A percentile compares a stretch with the other conserved stretches of the same genome.
Evolutionary conservation across 2,329 filamentous ascomycete genomes (phyloP).

Genomic region (Paecilomyces variotii): DNA sequence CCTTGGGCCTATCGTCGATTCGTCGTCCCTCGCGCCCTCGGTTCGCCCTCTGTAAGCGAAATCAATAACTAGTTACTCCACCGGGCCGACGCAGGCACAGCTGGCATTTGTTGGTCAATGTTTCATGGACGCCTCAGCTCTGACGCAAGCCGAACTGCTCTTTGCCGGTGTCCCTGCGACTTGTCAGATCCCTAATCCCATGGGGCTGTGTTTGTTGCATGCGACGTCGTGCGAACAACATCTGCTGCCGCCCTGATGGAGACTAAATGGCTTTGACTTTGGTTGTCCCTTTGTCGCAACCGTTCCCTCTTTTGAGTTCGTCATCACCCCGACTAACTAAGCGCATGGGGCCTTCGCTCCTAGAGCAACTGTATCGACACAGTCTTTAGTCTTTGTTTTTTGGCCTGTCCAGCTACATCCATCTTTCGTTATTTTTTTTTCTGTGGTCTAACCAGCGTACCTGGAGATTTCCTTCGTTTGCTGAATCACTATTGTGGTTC

Average conservation of each 20-base stretch:
- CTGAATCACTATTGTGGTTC: not conserved
- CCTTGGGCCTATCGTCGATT: not conserved
- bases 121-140: not conserved
- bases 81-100: not conserved
- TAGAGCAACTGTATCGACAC: not conserved
- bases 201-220: not conserved
- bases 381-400: not conserved
- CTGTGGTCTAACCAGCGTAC: not conserved
- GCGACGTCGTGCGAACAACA: not conserved
- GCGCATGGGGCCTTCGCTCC: not conserved
- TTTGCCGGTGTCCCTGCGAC: not conserved
- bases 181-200: not conserved
- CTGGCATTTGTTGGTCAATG: not conserved
- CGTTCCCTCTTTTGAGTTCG: not conserved
- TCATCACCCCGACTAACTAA: not conserved
- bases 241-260: not conserved
- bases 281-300: not conserved
- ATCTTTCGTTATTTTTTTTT: not conserved
- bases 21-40: not conserved
- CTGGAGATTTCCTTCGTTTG: not conserved
- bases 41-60: not conserved
- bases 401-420: not conserved
- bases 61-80: not conserved
- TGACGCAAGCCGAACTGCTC: not conserved
- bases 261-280: not conserved